Percentiles rank a stretch among this genome's conserved stretches.
Evolutionary conservation across 495 filamentous ascomycete species (phyloP).

Genomic region (Aspergillus egyptiacus): DNA sequence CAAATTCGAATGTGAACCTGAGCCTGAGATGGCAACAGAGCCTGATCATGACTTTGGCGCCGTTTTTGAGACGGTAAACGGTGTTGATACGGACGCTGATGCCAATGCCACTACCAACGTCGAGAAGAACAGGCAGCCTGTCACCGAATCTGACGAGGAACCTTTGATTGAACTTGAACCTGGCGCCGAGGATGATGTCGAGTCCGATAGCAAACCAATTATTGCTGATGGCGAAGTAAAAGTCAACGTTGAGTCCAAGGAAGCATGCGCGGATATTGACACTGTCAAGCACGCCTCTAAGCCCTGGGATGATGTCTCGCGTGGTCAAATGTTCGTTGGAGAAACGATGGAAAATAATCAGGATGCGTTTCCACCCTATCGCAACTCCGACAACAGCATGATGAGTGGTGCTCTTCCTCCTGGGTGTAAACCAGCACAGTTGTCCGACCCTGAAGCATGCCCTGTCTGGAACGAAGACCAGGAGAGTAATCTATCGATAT

Average conservation of each 20-base stretch:
- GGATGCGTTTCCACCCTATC: neutral
- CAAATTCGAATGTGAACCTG: neutral
- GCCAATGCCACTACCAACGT: neutral
- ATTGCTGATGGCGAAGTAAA: neutral
- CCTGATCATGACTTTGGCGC: neutral
- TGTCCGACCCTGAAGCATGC: neutral
- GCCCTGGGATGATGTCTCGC: too few species aligned
- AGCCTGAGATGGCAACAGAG: neutral
- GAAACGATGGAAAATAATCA: too few species aligned
- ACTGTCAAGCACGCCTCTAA: neutral
- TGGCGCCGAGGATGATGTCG: neutral
- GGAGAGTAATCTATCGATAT: constrained; percentile 3
- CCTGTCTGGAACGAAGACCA: neutral
- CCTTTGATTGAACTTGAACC: neutral
- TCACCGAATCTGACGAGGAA: neutral
- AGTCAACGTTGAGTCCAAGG: neutral
- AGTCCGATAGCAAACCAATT: neutral
- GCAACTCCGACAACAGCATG: neutral
- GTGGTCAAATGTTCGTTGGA: too few species aligned
- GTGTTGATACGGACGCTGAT: neutral
- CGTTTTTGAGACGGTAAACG: neutral
- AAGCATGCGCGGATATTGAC: neutral
- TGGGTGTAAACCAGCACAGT: neutral
- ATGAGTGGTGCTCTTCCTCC: neutral
- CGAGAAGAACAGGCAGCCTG: too few species aligned